Evolutionary conservation across 2,329 filamentous ascomycete genomes (phyloP), one percentile per base, ranked within the genome.

Genomic region (Volutella citrinella): DNA sequence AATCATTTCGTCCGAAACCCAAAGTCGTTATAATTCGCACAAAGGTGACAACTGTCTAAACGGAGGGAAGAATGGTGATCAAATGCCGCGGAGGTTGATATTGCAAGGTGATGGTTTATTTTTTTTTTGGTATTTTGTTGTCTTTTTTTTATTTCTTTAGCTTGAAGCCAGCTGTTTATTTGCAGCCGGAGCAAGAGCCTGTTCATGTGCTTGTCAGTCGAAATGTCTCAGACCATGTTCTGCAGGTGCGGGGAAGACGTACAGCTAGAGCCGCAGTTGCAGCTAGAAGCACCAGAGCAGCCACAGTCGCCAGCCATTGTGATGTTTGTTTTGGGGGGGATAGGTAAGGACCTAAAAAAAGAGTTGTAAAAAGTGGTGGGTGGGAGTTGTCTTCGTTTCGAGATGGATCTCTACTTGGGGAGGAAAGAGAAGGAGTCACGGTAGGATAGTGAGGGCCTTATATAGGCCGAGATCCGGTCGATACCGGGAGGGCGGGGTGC

Each of bases 241-340:
- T n/a, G n/a, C n/a, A n/a, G n/a, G n/a, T n/a, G n/a, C n/a, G n/a
- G n/a, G n/a, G n/a, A n/a, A n/a, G n/a, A 55, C 59, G 29, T 47
- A 62, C 59, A 62, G 52, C 50, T 52, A 38, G 58, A 52, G 55
- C 59, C 59, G 45, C 59, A 62, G 54, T 53, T 59, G 55, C 59
- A 61, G 39, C 50, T 40, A 41, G 55, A 51, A 39, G 52, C 42
- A 46, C 57, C 55, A 44, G 56, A 59, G 52, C 59, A 62, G 45
- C 57, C 59, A 45, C 59, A 61, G 52, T 61, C 45, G 43, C 52
- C 57, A 56, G 57, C 47, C 59, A 63, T 63, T 48, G 45, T 59
- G 52, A 53, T 49, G 19, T 17, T 43, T 34, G 37, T 49, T 39
- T 42, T 17, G 25, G 37, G 22, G 18, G 15, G 36, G n/a, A 27